A percentile compares a stretch with the other conserved stretches of the same genome.
These are phyloP conservation scores for Auxenochlorella pyrenoidosa DNA, from an alignment of 139 green algal species.

Conservation along the genomic window DNA sequence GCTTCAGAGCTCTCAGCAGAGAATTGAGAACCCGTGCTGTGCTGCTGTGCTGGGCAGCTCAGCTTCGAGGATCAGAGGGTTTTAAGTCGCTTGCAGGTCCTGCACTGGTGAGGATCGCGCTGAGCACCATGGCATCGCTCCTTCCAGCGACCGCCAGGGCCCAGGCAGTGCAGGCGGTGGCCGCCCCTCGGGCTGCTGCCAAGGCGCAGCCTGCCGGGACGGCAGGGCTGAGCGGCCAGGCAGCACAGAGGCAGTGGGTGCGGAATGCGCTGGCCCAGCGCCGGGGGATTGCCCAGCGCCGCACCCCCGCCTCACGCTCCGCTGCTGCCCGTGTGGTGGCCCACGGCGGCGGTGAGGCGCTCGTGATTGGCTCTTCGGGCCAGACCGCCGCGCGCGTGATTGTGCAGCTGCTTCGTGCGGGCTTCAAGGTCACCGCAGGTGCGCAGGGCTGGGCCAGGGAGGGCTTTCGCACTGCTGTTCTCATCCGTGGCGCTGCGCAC, in stretches of 20 bases:
- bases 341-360: constrained; percentile 12
- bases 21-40: background rate
- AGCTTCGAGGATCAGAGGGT: background rate
- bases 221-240: background rate
- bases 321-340: background rate
- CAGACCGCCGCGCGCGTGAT: constrained; percentile 42
- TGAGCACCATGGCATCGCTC: background rate
- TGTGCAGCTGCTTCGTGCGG: constrained; percentile 38
- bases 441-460: background rate
- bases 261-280: background rate
- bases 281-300: background rate
- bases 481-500: no score
- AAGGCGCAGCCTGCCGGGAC: background rate
- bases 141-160: constrained; percentile 2
- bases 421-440: constrained; percentile 55
- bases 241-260: background rate
- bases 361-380: constrained; percentile 38
- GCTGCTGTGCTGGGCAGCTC: background rate
- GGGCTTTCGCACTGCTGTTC: background rate
- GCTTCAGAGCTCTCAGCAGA: background rate
- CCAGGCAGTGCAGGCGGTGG: background rate
- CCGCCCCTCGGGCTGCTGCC: background rate
- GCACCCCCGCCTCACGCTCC: background rate
- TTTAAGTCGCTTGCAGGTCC: background rate
- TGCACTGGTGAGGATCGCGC: background rate